Evolutionary conservation across 169 alveolate species (phyloP).

Genomic region (Eimeria tenella): DNA sequence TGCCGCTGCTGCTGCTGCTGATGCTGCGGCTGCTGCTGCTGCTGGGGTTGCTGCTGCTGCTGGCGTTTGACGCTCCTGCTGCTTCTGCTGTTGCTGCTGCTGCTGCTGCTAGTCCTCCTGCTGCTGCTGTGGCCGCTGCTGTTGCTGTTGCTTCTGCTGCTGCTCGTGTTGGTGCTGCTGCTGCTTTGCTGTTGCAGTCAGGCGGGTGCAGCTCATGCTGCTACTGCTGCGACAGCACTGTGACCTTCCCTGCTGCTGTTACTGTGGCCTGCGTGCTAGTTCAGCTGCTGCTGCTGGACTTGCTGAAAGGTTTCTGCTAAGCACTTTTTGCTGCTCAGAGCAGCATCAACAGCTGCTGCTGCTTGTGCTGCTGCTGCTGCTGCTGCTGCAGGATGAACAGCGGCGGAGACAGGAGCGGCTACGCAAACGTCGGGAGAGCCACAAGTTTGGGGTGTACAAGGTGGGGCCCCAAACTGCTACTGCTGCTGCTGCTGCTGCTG

Average conservation of each 20-base stretch:
- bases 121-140: too few species aligned
- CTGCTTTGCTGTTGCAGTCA: neutral
- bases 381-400: slow-evolving; percentile 84
- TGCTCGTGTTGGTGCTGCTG: too few species aligned
- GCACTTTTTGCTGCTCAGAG: neutral
- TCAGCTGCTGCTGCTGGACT: neutral
- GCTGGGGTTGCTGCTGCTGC: too few species aligned
- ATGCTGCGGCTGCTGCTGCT: neutral
- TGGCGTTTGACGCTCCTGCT: too few species aligned
- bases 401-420: slow-evolving; percentile 83
- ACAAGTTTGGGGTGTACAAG: slow-evolving; percentile 85
- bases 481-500: neutral
- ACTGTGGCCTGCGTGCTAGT: neutral
- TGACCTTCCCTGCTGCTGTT: neutral
- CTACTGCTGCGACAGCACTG: neutral
- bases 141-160: too few species aligned
- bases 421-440: slow-evolving; percentile 80
- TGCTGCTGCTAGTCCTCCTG: too few species aligned
- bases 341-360: neutral
- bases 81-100: too few species aligned
- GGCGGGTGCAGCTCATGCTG: neutral
- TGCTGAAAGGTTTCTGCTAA: neutral
- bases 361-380: neutral
- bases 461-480: slow-evolving; percentile 53
- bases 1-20: neutral